phyloP scores from a whole-genome alignment of 225 moss, liverwort and hornwort species.

The Marchantia paleacea region DNA sequence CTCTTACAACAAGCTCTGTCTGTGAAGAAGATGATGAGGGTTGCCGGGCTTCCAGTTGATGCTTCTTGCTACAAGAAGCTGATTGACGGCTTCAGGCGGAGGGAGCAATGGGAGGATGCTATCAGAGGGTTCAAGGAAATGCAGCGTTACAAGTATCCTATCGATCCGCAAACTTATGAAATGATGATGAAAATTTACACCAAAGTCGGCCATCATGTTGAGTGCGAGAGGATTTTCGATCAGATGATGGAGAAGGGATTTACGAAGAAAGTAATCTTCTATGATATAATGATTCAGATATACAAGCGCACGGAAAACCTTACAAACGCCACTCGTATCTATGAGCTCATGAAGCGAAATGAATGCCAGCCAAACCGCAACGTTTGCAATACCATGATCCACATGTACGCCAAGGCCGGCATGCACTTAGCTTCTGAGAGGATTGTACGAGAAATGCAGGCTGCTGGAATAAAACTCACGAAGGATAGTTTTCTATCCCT shows the following conservation, averaged over 20 bases:
- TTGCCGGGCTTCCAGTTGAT: conserved; percentile 35
- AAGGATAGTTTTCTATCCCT: conserved; percentile 37
- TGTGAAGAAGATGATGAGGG: conserved; percentile 51
- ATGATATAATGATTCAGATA: conserved; percentile 46
- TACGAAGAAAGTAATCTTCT: conserved; percentile 24
- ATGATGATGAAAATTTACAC: conserved; percentile 46
- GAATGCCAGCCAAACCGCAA: conserved; percentile 36
- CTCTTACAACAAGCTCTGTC: conserved; percentile 34
- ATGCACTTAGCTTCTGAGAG: conserved; percentile 48
- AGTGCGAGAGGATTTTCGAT: conserved; percentile 50
- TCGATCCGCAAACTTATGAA: conserved; percentile 27
- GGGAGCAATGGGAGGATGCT: conserved; percentile 49
- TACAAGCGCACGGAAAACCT: conserved; percentile 44
- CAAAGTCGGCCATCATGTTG: conserved; percentile 51
- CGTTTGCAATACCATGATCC: conserved; percentile 41
- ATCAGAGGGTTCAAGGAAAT: conserved; percentile 50
- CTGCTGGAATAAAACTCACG: conserved; percentile 33
- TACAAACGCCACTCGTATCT: conserved; percentile 40
- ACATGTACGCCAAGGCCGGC: conserved; percentile 43
- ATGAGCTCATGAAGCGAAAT: conserved; percentile 41
- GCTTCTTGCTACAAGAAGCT: conserved; percentile 43
- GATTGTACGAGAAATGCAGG: conserved; percentile 46
- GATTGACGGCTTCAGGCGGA: conserved; percentile 43
- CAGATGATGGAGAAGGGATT: conserved; percentile 41
- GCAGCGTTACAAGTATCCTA: conserved; percentile 49